Evolutionary conservation across 352 stramenopile genomes (phyloP).

Genomic region (Lagenidium giganteum): DNA sequence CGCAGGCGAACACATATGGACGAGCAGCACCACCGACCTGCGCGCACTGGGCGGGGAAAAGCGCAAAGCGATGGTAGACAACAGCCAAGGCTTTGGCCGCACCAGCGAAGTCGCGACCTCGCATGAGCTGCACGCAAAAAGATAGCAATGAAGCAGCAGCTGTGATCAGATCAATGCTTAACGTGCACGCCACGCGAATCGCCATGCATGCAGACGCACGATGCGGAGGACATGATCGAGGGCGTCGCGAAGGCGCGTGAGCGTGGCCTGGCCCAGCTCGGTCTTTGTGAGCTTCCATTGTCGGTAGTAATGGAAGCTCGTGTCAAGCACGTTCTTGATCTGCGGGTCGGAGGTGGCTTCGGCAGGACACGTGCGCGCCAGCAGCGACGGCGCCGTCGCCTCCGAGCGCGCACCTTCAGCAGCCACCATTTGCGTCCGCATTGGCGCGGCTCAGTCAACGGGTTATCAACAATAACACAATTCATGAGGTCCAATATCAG

Average conservation of each 20-base stretch:
- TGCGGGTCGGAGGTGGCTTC: slow-evolving; percentile 32
- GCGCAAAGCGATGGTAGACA: slow-evolving; percentile 62
- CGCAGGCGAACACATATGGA: background rate
- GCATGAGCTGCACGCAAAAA: slow-evolving; percentile 36
- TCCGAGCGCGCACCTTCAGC: background rate
- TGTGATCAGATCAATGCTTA: background rate
- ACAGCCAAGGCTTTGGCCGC: slow-evolving; percentile 59
- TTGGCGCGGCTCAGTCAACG: background rate
- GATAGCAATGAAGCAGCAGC: background rate
- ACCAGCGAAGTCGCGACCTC: slow-evolving; percentile 61
- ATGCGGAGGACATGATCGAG: slow-evolving; percentile 44
- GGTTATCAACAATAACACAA: no score
- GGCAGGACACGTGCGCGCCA: slow-evolving; percentile 16
- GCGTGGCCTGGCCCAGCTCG: slow-evolving; percentile 10
- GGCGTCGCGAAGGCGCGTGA: slow-evolving; percentile 30
- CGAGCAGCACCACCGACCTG: slow-evolving; percentile 34
- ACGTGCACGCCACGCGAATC: no score
- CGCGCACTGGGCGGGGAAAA: slow-evolving; percentile 51
- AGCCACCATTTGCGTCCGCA: slow-evolving; percentile 2
- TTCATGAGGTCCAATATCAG: no score
- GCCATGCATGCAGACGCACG: no score
- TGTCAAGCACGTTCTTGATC: slow-evolving; percentile 19
- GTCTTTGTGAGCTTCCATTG: slow-evolving; percentile 44
- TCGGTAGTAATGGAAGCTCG: slow-evolving; percentile 31
- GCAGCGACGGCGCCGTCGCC: slow-evolving; percentile 7